Evolutionary conservation across 2,329 filamentous ascomycete genomes (phyloP).

Genomic region (Fusarium pseudoanthophilum): DNA sequence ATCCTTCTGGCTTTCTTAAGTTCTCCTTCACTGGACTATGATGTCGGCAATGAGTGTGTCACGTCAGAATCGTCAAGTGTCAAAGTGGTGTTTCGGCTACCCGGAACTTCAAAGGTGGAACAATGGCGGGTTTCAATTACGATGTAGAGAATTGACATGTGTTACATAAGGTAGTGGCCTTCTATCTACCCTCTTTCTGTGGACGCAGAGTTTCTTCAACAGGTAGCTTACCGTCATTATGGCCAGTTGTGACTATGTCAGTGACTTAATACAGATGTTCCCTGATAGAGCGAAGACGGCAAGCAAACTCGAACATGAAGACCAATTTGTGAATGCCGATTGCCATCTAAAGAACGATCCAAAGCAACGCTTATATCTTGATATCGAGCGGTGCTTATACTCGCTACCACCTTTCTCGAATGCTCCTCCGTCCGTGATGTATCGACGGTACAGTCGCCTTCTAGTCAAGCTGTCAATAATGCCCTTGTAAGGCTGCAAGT

Average conservation of each 20-base stretch:
- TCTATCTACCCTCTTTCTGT: not conserved
- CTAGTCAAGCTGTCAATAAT: rapidly evolving
- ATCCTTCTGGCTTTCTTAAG: rapidly evolving
- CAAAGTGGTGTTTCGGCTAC: not conserved
- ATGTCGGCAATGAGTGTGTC: rapidly evolving
- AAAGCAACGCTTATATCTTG: rapidly evolving
- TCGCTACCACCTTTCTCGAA: not conserved
- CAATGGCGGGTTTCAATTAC: not conserved
- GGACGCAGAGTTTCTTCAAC: not conserved
- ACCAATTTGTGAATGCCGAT: no score
- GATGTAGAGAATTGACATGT: no score
- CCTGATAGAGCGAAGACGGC: not conserved
- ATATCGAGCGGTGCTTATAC: not conserved
- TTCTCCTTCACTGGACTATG: rapidly evolving
- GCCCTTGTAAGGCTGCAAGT: rapidly evolving
- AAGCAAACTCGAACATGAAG: not conserved
- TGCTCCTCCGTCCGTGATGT: rapidly evolving
- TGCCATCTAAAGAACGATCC: no score
- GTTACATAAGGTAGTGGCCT: no score
- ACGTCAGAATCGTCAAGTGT: not conserved
- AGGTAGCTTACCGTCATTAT: not conserved
- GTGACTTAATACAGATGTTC: rapidly evolving
- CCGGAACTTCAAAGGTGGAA: not conserved
- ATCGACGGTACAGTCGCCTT: not conserved
- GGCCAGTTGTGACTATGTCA: not conserved